Conservation (phyloP, 495 filamentous ascomycete species). For the Aspergillus biplanus region DNA sequence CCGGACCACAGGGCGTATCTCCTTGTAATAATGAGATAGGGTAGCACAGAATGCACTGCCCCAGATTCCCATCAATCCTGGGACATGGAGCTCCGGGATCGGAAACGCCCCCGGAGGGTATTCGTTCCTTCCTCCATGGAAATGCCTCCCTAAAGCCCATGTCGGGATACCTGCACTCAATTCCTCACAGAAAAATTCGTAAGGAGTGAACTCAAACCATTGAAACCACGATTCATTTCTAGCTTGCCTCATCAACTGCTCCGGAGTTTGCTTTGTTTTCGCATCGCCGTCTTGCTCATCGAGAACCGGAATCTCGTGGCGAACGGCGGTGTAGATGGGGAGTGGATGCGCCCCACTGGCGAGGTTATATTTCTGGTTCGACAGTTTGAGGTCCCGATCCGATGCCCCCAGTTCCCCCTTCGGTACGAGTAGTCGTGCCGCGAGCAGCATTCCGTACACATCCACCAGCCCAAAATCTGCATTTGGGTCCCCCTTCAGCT, state of each 20-base stretch:
- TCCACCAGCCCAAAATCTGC: constrained; percentile 91
- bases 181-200: constrained; percentile 96
- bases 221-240: constrained; percentile 89
- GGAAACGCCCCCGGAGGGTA: constrained; percentile 57
- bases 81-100: constrained; percentile 79
- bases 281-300: constrained; percentile 31
- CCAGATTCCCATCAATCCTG: constrained; percentile 87
- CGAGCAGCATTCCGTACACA: constrained; percentile 84
- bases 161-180: constrained; percentile 88
- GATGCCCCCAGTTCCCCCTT: constrained; percentile 78
- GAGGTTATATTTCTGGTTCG: constrained; percentile 74
- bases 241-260: constrained; percentile 62
- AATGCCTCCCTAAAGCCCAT: constrained; percentile 87
- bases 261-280: constrained; percentile 40
- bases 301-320: constrained; percentile 87
- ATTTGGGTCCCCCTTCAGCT: constrained; percentile 77
- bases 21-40: constrained; percentile 91
- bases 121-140: constrained; percentile 70
- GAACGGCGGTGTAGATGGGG: constrained; percentile 92
- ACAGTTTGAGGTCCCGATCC: constrained; percentile 82
- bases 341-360: constrained; percentile 78
- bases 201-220: constrained; percentile 96
- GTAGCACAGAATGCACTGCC: constrained; percentile 96
- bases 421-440: constrained; percentile 81
- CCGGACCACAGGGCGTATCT: constrained; percentile 78